Conservation (phyloP, 352 stramenopile genomes). For the Globisporangium solare region DNA sequence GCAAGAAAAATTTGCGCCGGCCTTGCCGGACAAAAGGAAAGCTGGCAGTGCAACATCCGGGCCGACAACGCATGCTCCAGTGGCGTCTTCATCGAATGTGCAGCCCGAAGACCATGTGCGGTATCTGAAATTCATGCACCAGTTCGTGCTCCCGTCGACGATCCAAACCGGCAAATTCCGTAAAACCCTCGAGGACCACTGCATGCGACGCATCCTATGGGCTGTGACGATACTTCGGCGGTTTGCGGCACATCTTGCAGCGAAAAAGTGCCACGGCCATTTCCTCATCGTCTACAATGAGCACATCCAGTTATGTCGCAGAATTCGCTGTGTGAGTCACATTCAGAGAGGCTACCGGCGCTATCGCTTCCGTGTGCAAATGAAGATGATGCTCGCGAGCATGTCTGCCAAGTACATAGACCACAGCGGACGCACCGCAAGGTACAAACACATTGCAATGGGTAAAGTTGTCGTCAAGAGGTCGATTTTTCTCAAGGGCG, state of each 20-base stretch:
- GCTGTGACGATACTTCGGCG: constrained; percentile 32
- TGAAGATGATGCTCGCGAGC: constrained; percentile 35
- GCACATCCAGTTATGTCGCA: constrained; percentile 23
- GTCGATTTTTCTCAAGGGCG: constrained; percentile 50
- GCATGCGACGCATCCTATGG: constrained; percentile 43
- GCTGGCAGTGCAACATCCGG: neutral
- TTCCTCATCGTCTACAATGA: constrained; percentile 41
- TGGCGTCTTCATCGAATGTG: constrained; percentile 2
- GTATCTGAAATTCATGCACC: constrained; percentile 62
- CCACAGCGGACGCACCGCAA: constrained; percentile 31
- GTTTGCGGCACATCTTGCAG: constrained; percentile 35
- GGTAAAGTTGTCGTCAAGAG: constrained; percentile 28
- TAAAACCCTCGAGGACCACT: constrained; percentile 34
- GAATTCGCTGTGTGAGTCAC: constrained; percentile 20
- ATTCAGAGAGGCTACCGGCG: constrained; percentile 46
- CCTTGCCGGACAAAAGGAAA: neutral
- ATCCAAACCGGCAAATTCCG: constrained; percentile 58
- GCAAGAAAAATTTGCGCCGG: constrained; percentile 44
- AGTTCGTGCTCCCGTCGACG: constrained; percentile 53
- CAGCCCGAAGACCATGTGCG: constrained; percentile 20
- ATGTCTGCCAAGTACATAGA: constrained; percentile 69
- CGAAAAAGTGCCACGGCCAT: constrained; percentile 32
- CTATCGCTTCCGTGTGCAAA: constrained; percentile 39
- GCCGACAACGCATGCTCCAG: neutral
- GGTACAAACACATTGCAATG: constrained; percentile 39